Evolutionary conservation across 805 yeast species (phyloP).

Genomic region (Wickerhamiella sergipiensis): DNA sequence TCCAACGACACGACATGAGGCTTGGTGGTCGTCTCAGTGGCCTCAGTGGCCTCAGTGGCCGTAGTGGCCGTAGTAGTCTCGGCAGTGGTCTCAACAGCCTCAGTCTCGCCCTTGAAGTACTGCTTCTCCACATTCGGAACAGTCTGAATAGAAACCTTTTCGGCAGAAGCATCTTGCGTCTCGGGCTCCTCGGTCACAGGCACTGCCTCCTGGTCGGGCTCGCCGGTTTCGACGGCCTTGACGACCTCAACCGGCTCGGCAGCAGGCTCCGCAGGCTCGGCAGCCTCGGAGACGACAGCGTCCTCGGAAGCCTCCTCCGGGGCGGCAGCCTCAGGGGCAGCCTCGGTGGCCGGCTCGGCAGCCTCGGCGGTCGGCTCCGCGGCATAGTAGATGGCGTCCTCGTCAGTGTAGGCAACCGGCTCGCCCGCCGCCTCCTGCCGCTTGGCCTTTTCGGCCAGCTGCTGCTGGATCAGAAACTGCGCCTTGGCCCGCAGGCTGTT

Average conservation of each 20-base stretch:
- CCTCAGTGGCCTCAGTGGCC: too few relatives aligned
- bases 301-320: neutral
- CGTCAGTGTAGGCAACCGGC: neutral
- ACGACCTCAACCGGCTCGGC: conserved; percentile 3
- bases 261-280: neutral
- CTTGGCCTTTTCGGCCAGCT: conserved; percentile 1
- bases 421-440: neutral
- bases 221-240: neutral
- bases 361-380: neutral
- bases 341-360: neutral
- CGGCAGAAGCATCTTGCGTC: too few relatives aligned
- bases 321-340: neutral
- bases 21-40: neutral
- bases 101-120: neutral
- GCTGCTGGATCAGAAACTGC: conserved; percentile 18
- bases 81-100: too few relatives aligned
- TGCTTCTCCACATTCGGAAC: neutral
- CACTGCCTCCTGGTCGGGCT: neutral
- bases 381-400: neutral
- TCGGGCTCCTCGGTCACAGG: too few relatives aligned
- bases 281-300: neutral
- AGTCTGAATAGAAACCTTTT: neutral
- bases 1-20: neutral
- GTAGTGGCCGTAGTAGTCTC: too few relatives aligned
- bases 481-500: conserved; percentile 13